Evolutionary conservation across 1,139 yeast species (phyloP).

Genomic region (Yamadazyma buinensis): DNA sequence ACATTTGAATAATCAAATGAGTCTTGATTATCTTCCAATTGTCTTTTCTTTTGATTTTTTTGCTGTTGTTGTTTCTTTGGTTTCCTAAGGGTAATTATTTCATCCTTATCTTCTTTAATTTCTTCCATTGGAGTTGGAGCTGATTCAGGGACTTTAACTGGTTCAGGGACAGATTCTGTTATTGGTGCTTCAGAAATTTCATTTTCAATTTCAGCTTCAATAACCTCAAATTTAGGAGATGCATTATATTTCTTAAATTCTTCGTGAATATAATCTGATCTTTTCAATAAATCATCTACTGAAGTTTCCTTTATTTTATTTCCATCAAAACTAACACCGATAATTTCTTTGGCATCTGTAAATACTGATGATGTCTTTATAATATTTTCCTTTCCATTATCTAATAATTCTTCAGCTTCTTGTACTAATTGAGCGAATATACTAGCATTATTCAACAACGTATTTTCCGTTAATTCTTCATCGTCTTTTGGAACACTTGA

Average conservation of each 20-base stretch:
- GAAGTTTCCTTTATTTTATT: background rate
- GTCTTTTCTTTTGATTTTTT: slow-evolving; percentile 8
- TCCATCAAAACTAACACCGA: slow-evolving; percentile 9
- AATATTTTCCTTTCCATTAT: background rate
- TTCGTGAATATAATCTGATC: slow-evolving; percentile 17
- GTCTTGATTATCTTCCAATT: slow-evolving; percentile 14
- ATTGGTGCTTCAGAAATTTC: slow-evolving; percentile 3
- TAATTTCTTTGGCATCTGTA: slow-evolving; percentile 1
- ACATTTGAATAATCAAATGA: slow-evolving; percentile 47
- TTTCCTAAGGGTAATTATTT: slow-evolving; percentile 52
- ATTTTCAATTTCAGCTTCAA: slow-evolving; percentile 1
- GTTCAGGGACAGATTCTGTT: slow-evolving; percentile 10
- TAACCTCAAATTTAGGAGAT: slow-evolving; percentile 1
- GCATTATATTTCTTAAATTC: slow-evolving; percentile 17
- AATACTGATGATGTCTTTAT: slow-evolving; percentile 5
- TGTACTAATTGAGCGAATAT: slow-evolving; percentile 20
- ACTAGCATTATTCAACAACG: slow-evolving; percentile 4
- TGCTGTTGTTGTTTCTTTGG: slow-evolving; percentile 13
- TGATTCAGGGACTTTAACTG: slow-evolving; percentile 13
- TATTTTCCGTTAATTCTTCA: slow-evolving; percentile 2
- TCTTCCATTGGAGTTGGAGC: slow-evolving; percentile 7
- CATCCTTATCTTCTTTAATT: slow-evolving; percentile 40
- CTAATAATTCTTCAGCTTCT: slow-evolving; percentile 7
- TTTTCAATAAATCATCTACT: slow-evolving; percentile 12
- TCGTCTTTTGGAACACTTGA: slow-evolving; percentile 1